Evolutionary conservation across 208 protist genomes (phyloP).

Genomic region (Acanthamoeba divionensis): DNA sequence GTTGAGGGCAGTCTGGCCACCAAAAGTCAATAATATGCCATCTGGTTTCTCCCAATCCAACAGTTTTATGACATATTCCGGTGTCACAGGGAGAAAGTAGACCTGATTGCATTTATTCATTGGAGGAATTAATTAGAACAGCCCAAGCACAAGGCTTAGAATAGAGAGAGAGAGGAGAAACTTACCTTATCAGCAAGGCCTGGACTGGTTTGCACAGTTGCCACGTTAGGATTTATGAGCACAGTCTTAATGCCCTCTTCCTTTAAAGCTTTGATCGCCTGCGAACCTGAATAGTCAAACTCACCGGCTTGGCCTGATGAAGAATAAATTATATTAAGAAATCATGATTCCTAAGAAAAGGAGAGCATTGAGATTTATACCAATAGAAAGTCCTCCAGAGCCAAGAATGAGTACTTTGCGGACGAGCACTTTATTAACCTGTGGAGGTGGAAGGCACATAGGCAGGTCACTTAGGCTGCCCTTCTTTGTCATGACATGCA

Average conservation of each 20-base stretch:
- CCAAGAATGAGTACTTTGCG: slow-evolving; percentile 77
- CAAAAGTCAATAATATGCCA: slow-evolving; percentile 94
- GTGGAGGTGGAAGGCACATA: slow-evolving; percentile 1
- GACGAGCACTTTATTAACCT: neutral
- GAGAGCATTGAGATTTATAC: neutral
- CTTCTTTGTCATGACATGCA: slow-evolving; percentile 70
- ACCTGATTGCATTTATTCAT: slow-evolving; percentile 75
- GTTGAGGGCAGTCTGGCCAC: slow-evolving; percentile 98
- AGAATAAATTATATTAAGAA: slow-evolving; percentile 77
- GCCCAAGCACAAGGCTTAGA: neutral
- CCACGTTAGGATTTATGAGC: slow-evolving; percentile 99
- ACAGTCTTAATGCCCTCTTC: slow-evolving; percentile 96
- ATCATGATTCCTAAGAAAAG: neutral
- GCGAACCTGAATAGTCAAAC: slow-evolving; percentile 98
- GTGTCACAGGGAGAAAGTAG: slow-evolving; percentile 95
- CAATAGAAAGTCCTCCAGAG: slow-evolving; percentile 63
- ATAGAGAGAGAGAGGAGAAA: neutral
- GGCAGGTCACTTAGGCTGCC: slow-evolving; percentile 9
- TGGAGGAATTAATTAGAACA: neutral
- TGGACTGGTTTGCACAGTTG: slow-evolving; percentile 95
- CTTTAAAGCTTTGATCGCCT: slow-evolving; percentile 97
- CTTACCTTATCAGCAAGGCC: slow-evolving; percentile 90
- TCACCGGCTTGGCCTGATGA: slow-evolving; percentile 97
- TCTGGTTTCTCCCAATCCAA: slow-evolving; percentile 87
- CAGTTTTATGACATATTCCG: slow-evolving; percentile 90